phyloP scores from a whole-genome alignment of 495 filamentous ascomycete species.

The Staphylotrichum longicolle region DNA sequence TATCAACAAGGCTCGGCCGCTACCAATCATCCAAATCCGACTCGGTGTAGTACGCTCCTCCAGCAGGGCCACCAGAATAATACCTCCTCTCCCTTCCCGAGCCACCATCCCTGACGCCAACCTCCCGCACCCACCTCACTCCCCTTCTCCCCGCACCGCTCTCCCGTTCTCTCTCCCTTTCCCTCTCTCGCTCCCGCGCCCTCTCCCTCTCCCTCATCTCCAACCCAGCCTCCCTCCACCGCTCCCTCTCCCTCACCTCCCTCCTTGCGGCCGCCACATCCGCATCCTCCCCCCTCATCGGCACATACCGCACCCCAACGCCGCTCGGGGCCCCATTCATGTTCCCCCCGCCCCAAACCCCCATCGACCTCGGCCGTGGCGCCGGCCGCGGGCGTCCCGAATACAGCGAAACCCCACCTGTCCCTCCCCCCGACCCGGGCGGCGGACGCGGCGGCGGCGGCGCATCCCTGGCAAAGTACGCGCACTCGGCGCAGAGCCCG shows the following conservation, averaged over 20 bases:
- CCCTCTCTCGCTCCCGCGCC: neutral
- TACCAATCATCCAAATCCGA: constrained; percentile 7
- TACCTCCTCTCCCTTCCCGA: neutral
- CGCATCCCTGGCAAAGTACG: neutral
- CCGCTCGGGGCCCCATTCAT: neutral
- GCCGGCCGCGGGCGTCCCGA: too few relatives aligned
- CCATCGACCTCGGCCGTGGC: too few relatives aligned
- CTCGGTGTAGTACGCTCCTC: constrained; percentile 1
- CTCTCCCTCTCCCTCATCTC: constrained; percentile 4
- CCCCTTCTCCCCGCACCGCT: neutral
- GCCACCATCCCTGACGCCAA: neutral
- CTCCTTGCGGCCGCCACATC: neutral
- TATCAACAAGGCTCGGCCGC: too few relatives aligned
- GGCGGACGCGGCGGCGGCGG: too few relatives aligned
- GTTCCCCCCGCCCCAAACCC: neutral
- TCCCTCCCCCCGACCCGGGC: too few relatives aligned
- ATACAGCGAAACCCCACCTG: too few relatives aligned
- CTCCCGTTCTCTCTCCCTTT: constrained; percentile 4
- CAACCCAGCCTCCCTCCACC: constrained; percentile 4
- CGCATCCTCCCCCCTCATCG: neutral
- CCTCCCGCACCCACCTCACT: neutral
- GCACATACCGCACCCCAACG: constrained; percentile 1
- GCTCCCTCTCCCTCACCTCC: constrained; percentile 9
- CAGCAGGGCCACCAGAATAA: neutral
- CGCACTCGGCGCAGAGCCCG: constrained; percentile 14